phyloP scores from a whole-genome alignment of 2,329 filamentous ascomycete species.

The Claviceps fusiformis region DNA sequence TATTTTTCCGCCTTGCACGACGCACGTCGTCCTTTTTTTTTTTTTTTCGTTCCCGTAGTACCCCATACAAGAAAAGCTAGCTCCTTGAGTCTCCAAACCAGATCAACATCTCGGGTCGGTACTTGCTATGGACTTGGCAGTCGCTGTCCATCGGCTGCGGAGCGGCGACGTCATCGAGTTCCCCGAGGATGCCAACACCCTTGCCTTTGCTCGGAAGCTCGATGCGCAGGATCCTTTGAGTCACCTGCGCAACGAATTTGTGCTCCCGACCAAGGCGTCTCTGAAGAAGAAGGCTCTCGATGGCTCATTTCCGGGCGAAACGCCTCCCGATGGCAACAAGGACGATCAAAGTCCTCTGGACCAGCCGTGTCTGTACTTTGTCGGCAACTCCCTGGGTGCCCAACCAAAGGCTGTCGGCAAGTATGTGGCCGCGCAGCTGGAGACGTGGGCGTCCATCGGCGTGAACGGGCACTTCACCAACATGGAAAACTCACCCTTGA shows the following conservation, averaged over 20 bases:
- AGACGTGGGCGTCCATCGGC: slow-evolving; percentile 73
- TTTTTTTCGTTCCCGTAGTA: too few relatives aligned
- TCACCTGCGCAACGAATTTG: slow-evolving; percentile 55
- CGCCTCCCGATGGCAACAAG: slow-evolving; percentile 11
- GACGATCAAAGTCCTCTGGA: slow-evolving; percentile 10
- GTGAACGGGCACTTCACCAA: slow-evolving; percentile 72
- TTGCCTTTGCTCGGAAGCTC: slow-evolving; percentile 36
- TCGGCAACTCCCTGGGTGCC: slow-evolving; percentile 78
- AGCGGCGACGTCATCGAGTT: slow-evolving; percentile 29
- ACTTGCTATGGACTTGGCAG: slow-evolving; percentile 23
- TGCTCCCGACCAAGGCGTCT: slow-evolving; percentile 62
- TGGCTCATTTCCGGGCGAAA: slow-evolving; percentile 18
- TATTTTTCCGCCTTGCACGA: too few relatives aligned
- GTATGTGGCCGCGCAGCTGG: slow-evolving; percentile 59
- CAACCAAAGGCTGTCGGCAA: slow-evolving; percentile 57
- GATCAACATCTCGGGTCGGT: slow-evolving; percentile 3
- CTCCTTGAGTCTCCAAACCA: slow-evolving; percentile 10
- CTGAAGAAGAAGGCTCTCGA: slow-evolving; percentile 49
- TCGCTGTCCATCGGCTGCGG: slow-evolving; percentile 26
- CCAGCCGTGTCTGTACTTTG: slow-evolving; percentile 55
- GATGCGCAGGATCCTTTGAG: slow-evolving; percentile 49
- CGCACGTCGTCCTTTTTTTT: too few relatives aligned
- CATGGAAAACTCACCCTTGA: slow-evolving; percentile 52
- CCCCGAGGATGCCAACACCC: slow-evolving; percentile 30
- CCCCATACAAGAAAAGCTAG: too few relatives aligned